Evolutionary conservation across 2,329 filamentous ascomycete species (phyloP).

Genomic region (Trichoderma sp.): DNA sequence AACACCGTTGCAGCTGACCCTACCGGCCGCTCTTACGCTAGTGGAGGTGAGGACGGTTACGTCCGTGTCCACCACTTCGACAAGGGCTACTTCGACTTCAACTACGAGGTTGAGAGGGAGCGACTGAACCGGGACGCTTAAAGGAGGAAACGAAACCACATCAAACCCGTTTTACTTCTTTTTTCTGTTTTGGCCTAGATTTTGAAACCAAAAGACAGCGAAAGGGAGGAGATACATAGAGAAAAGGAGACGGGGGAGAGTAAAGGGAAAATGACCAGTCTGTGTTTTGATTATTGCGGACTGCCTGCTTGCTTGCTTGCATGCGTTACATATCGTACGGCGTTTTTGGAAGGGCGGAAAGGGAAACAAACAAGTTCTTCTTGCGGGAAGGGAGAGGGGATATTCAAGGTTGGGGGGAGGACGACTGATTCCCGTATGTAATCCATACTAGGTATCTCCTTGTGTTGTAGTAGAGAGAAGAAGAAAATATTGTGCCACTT

Average conservation of each 20-base stretch:
- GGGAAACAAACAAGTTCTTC: conserved; percentile 33
- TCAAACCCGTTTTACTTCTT: not conserved
- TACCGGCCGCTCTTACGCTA: conserved; percentile 87
- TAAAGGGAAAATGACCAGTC: conserved; percentile 22
- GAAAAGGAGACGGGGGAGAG: not conserved
- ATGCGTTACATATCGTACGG: conserved; percentile 39
- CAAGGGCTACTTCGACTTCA: conserved; percentile 97
- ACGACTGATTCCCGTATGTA: conserved; percentile 31
- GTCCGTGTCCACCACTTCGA: conserved; percentile 98
- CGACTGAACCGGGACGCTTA: conserved; percentile 47
- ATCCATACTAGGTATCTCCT: conserved; percentile 35
- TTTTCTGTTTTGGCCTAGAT: not conserved
- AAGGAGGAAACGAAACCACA: not conserved
- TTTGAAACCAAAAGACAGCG: not conserved
- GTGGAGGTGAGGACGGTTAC: conserved; percentile 97
- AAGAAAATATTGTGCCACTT: conserved; percentile 7
- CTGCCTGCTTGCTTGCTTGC: conserved; percentile 36
- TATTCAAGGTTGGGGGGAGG: conserved; percentile 25
- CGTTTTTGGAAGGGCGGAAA: conserved; percentile 38
- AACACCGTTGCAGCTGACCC: conserved; percentile 97
- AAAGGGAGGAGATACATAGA: not conserved
- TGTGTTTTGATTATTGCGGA: conserved; percentile 36
- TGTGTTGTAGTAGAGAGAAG: conserved; percentile 22
- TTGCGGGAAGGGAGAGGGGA: conserved; percentile 17
- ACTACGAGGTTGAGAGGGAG: conserved; percentile 97